These are phyloP conservation scores for Leccinum subgranulosum DNA, from an alignment of 768 basidiomycete species.

Conservation along the genomic window DNA sequence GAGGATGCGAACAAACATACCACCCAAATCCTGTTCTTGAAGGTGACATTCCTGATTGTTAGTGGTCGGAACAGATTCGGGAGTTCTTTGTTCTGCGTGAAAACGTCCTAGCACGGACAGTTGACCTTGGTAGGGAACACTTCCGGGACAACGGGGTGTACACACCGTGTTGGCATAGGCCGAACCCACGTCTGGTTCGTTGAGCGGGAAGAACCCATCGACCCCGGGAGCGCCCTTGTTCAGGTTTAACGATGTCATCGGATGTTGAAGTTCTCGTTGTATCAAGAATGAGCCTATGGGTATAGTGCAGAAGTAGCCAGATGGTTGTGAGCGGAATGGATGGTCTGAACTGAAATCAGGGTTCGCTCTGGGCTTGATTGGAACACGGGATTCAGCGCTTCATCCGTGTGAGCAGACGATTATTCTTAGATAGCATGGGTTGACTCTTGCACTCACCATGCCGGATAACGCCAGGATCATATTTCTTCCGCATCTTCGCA, in stretches of 20 bases:
- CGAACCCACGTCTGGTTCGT: slow-evolving; percentile 54
- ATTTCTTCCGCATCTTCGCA: slow-evolving; percentile 44
- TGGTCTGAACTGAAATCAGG: background rate
- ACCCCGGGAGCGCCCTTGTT: slow-evolving; percentile 50
- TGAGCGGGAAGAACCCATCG: slow-evolving; percentile 57
- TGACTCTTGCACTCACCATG: slow-evolving; percentile 12
- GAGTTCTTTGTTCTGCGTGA: slow-evolving; percentile 45
- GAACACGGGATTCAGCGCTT: background rate
- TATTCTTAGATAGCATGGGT: background rate
- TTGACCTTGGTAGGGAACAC: background rate
- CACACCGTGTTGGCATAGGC: slow-evolving; percentile 26
- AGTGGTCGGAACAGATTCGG: slow-evolving; percentile 68
- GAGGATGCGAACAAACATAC: slow-evolving; percentile 27
- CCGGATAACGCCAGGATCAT: slow-evolving; percentile 8
- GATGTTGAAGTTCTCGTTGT: background rate
- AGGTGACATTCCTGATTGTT: slow-evolving; percentile 53
- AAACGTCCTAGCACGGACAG: slow-evolving; percentile 26
- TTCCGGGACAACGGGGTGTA: slow-evolving; percentile 3
- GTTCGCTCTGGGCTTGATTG: background rate
- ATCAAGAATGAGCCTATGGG: background rate
- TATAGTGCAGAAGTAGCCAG: background rate
- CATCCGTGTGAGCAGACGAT: background rate
- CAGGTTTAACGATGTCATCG: slow-evolving; percentile 19
- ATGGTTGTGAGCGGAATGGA: background rate
- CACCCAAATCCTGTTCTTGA: slow-evolving; percentile 76